Evolutionary conservation across 2,329 filamentous ascomycete genomes (phyloP).

Genomic region (Ambrosiella beaveri): DNA sequence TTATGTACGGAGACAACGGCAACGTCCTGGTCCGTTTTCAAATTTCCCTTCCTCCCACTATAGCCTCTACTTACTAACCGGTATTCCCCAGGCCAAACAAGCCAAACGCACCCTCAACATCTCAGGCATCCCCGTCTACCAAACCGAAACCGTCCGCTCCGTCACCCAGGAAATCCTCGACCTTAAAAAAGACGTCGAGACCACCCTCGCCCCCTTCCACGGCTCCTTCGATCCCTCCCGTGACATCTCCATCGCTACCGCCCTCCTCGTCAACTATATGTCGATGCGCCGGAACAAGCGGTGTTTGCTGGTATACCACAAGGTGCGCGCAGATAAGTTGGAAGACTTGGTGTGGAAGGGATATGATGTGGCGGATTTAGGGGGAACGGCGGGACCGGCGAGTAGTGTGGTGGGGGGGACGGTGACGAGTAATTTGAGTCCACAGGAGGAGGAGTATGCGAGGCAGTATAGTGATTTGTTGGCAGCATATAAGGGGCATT

Average conservation of each 20-base stretch:
- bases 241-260: conserved; percentile 71
- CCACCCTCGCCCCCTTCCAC: conserved; percentile 65
- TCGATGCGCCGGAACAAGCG: conserved; percentile 94
- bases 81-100: conserved; percentile 56
- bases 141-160: conserved; percentile 74
- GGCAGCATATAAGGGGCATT: conserved; percentile 93
- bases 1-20: conserved; percentile 14
- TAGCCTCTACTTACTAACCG: background rate
- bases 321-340: conserved; percentile 74
- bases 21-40: conserved; percentile 13
- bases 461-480: conserved; percentile 80
- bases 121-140: conserved; percentile 72
- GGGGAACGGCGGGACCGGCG: conserved; percentile 33
- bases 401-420: conserved; percentile 6
- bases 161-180: conserved; percentile 87
- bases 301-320: conserved; percentile 86
- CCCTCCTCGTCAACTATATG: conserved; percentile 80
- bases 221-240: conserved; percentile 71
- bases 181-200: conserved; percentile 67
- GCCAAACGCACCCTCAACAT: conserved; percentile 88
- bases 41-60: background rate
- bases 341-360: conserved; percentile 91
- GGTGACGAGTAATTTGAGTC: conserved; percentile 56
- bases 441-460: conserved; percentile 93
- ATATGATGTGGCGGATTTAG: conserved; percentile 59